phyloP scores from a whole-genome alignment of 2,329 filamentous ascomycete genomes.

The Metarhizium brunneum region DNA sequence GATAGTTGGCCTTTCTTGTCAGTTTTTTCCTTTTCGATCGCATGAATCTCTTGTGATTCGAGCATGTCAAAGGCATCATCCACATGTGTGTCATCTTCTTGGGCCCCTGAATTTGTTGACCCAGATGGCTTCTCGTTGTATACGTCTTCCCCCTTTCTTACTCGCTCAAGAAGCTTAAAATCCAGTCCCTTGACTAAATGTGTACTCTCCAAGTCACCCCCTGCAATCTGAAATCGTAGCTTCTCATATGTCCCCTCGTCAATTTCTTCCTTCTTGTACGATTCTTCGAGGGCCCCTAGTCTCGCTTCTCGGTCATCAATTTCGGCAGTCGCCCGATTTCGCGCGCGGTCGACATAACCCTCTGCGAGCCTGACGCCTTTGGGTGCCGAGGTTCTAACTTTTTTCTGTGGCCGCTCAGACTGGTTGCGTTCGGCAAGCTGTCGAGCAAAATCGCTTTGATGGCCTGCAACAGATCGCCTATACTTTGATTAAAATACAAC shows the following conservation, averaged over 20 bases:
- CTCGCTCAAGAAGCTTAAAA: slow-evolving; percentile 64
- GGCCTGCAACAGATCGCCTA: slow-evolving; percentile 53
- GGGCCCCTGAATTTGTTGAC: slow-evolving; percentile 18
- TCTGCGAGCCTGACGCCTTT: slow-evolving; percentile 72
- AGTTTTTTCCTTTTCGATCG: slow-evolving; percentile 39
- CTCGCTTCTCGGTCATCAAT: slow-evolving; percentile 50
- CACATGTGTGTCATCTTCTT: slow-evolving; percentile 28
- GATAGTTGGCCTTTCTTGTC: slow-evolving; percentile 51
- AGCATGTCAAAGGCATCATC: slow-evolving; percentile 59
- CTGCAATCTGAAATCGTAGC: slow-evolving; percentile 66
- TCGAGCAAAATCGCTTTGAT: slow-evolving; percentile 64
- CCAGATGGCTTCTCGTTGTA: slow-evolving; percentile 24
- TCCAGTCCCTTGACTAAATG: slow-evolving; percentile 91
- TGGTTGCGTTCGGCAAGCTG: slow-evolving; percentile 70
- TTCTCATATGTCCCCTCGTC: slow-evolving; percentile 70
- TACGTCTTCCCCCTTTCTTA: slow-evolving; percentile 61
- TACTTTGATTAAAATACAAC: not conserved
- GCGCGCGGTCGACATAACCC: slow-evolving; percentile 79
- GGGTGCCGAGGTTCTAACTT: slow-evolving; percentile 68
- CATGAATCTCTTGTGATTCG: slow-evolving; percentile 44
- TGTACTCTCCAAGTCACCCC: slow-evolving; percentile 70
- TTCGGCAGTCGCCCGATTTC: slow-evolving; percentile 45
- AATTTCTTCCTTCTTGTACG: slow-evolving; percentile 75
- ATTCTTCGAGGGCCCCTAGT: slow-evolving; percentile 71
- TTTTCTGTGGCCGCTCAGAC: slow-evolving; percentile 51